Percentiles rank a stretch among this genome's conserved stretches.
These are phyloP conservation scores for Nicotiana knightiana DNA, from an alignment of 257 asterid genomes.

Conservation along the genomic window DNA sequence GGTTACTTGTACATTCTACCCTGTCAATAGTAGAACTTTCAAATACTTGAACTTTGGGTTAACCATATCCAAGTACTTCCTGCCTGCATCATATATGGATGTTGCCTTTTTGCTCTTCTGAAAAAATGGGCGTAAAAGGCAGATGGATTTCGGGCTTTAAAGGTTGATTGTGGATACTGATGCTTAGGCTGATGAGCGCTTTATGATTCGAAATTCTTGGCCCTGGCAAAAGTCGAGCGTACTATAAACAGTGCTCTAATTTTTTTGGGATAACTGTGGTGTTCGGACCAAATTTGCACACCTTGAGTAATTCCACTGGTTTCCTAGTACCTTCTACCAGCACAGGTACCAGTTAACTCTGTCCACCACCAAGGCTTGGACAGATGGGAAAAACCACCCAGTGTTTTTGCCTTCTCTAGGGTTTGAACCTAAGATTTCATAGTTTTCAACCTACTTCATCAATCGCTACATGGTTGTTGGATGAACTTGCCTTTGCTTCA, in stretches of 20 bases:
- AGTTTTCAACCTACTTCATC: no score
- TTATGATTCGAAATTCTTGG: neutral
- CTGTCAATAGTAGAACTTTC: neutral
- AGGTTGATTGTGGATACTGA: conserved; percentile 2
- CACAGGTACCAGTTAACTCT: no score
- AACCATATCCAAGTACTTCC: neutral
- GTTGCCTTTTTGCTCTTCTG: neutral
- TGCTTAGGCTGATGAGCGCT: neutral
- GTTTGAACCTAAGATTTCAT: no score
- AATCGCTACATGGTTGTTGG: neutral
- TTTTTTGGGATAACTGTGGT: no score
- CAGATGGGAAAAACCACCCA: no score
- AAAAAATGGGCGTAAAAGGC: neutral
- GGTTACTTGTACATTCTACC: conserved; percentile 17
- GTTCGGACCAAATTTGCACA: no score
- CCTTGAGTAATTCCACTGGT: no score
- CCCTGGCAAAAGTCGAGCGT: neutral
- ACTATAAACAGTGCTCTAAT: neutral
- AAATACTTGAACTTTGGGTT: neutral
- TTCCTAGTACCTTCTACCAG: no score
- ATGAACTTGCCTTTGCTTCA: neutral
- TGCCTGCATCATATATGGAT: neutral
- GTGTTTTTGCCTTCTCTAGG: no score
- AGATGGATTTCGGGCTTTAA: neutral
- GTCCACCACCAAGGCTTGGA: no score